A percentile compares a stretch with the other conserved stretches of the same genome.
phyloP scores from a whole-genome alignment of 768 basidiomycete species.

The Suillus occidentalis region DNA sequence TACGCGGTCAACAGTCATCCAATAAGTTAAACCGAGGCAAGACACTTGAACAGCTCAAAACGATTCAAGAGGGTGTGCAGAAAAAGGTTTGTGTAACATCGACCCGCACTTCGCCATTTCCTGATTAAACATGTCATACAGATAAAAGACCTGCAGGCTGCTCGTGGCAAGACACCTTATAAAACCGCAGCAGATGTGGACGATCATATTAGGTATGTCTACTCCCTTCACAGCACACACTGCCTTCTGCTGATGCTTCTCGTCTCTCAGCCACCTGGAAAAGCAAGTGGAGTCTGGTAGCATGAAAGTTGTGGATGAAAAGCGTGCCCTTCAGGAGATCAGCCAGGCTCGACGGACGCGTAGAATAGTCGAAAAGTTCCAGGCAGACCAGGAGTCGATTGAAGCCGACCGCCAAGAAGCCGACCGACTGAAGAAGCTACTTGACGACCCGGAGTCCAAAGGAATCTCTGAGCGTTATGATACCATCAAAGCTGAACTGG shows the following conservation, averaged over 20 bases:
- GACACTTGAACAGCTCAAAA: constrained; percentile 75
- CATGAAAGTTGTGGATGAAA: constrained; percentile 94
- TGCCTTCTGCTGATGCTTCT: constrained; percentile 8
- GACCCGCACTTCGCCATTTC: not conserved
- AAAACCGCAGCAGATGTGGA: constrained; percentile 88
- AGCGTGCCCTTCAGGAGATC: constrained; percentile 92
- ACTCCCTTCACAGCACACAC: constrained; percentile 3
- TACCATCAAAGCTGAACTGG: constrained; percentile 79
- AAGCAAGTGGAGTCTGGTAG: constrained; percentile 89
- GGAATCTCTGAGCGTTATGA: constrained; percentile 81
- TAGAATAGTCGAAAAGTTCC: constrained; percentile 77
- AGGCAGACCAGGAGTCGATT: constrained; percentile 75
- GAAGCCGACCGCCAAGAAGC: constrained; percentile 70
- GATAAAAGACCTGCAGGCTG: constrained; percentile 85
- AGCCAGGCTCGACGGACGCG: constrained; percentile 68
- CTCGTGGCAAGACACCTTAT: constrained; percentile 74
- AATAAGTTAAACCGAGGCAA: constrained; percentile 72
- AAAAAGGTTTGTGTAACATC: constrained; percentile 62
- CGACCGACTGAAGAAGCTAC: constrained; percentile 79
- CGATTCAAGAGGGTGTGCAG: constrained; percentile 71
- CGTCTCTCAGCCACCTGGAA: constrained; percentile 65
- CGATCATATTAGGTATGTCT: constrained; percentile 73
- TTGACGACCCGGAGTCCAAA: constrained; percentile 89
- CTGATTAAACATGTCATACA: constrained; percentile 29
- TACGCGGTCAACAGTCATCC: constrained; percentile 77